Percentiles rank a stretch among this genome's conserved stretches.
Evolutionary conservation across 2,329 filamentous ascomycete genomes (phyloP).

Genomic region (Ophiostoma piceae): DNA sequence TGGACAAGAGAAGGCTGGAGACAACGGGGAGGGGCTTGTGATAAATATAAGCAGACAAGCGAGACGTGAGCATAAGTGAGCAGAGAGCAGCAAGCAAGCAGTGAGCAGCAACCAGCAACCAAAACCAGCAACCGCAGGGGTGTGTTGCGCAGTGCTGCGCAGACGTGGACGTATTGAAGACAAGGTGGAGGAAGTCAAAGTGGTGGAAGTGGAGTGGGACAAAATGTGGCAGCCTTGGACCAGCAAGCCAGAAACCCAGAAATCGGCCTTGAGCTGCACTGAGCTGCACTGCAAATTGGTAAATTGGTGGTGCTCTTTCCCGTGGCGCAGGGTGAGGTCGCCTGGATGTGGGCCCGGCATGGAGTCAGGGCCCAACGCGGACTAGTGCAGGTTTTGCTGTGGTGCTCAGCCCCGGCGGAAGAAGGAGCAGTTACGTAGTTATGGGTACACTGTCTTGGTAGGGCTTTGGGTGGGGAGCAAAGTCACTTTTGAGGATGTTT

Average conservation of each 20-base stretch:
- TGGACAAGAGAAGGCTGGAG: not conserved
- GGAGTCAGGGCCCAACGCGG: conserved; percentile 11
- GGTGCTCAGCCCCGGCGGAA: conserved; percentile 25
- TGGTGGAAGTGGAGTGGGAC: not conserved
- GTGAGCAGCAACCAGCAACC: too few species aligned
- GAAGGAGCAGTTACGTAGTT: not conserved
- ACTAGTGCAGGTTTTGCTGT: conserved; percentile 17
- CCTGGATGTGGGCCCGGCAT: conserved; percentile 18
- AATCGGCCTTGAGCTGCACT: conserved; percentile 7
- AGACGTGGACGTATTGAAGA: not conserved
- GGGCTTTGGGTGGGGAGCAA: conserved; percentile 2
- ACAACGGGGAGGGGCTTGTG: not conserved
- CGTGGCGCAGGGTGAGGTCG: conserved; percentile 25
- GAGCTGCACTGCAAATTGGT: not conserved
- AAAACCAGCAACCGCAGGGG: not conserved
- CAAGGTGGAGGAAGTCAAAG: not conserved
- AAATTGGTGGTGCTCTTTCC: conserved; percentile 4
- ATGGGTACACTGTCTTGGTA: not conserved
- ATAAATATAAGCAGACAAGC: not conserved
- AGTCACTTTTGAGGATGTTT: conserved; percentile 2
- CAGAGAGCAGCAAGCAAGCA: not conserved
- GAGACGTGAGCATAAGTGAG: not conserved
- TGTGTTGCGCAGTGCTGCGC: not conserved
- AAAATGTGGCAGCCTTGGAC: conserved; percentile 4
- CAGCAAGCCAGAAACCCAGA: not conserved